These are phyloP conservation scores for Salix purpurea DNA, from an alignment of 345 rosid genomes.

Conservation along the genomic window DNA sequence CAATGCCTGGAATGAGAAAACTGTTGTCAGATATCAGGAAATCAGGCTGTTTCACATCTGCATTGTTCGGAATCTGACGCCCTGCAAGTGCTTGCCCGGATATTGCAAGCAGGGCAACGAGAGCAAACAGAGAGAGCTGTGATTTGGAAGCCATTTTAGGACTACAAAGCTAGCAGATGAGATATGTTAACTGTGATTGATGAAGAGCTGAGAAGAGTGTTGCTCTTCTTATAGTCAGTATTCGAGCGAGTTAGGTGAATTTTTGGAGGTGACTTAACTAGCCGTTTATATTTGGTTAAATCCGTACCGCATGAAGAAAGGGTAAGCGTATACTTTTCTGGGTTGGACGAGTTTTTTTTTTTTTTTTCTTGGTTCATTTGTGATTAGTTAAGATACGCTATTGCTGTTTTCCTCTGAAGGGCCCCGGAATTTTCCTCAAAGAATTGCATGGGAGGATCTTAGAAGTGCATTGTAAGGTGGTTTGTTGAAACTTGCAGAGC, in stretches of 20 bases:
- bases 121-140: constrained; percentile 19
- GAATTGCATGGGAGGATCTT: background rate
- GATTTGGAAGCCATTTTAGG: constrained; percentile 34
- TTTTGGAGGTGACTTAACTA: constrained; percentile 31
- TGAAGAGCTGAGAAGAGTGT: constrained; percentile 1
- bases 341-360: too few relatives aligned
- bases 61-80: constrained; percentile 37
- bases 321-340: too few relatives aligned
- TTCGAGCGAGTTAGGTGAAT: constrained; percentile 22
- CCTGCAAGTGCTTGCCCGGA: constrained; percentile 40
- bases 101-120: constrained; percentile 30
- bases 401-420: background rate
- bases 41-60: constrained; percentile 57
- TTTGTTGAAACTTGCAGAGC: background rate
- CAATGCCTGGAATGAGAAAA: constrained; percentile 60
- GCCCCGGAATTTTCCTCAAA: background rate
- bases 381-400: background rate
- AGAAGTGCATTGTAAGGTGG: background rate
- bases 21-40: constrained; percentile 37
- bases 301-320: background rate
- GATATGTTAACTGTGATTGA: background rate
- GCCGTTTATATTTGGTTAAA: background rate
- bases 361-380: too few relatives aligned
- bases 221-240: constrained; percentile 18
- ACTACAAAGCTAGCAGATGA: background rate